phyloP scores from a whole-genome alignment of 139 green algal species.

The Micromonas commoda region DNA sequence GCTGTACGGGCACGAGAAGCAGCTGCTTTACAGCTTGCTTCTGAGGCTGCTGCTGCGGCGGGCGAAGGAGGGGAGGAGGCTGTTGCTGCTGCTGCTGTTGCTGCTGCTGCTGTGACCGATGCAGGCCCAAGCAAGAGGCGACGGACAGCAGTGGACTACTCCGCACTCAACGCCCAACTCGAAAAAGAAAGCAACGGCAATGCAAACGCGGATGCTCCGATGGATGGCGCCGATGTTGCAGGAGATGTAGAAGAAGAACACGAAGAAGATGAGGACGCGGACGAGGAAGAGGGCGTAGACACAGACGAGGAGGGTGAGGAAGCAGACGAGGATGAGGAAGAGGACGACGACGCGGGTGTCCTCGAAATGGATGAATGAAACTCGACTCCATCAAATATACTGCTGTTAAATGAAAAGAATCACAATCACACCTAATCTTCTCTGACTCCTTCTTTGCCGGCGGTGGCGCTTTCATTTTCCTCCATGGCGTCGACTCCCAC shows the following conservation, averaged over 20 bases:
- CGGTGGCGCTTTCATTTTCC: too few species aligned
- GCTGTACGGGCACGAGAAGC: neutral
- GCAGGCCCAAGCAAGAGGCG: neutral
- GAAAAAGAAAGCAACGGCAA: neutral
- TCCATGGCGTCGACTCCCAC: too few species aligned
- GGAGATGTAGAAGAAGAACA: neutral
- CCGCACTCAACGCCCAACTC: constrained; percentile 14
- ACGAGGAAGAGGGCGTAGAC: neutral
- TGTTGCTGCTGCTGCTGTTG: neutral
- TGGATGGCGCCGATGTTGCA: neutral
- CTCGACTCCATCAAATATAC: too few species aligned
- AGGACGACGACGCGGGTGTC: constrained; percentile 5
- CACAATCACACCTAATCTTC: too few species aligned
- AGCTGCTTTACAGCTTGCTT: neutral
- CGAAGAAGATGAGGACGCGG: neutral
- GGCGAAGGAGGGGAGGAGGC: neutral
- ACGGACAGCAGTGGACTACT: constrained; percentile 14
- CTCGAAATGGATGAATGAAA: neutral
- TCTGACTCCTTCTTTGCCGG: too few species aligned
- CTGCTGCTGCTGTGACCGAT: neutral
- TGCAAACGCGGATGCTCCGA: neutral
- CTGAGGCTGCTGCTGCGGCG: neutral
- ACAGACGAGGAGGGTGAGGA: neutral
- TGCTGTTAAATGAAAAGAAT: too few species aligned
- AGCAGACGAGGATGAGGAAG: neutral